Conservation (phyloP, 768 basidiomycete species). For the Tulasnella sp. region DNA sequence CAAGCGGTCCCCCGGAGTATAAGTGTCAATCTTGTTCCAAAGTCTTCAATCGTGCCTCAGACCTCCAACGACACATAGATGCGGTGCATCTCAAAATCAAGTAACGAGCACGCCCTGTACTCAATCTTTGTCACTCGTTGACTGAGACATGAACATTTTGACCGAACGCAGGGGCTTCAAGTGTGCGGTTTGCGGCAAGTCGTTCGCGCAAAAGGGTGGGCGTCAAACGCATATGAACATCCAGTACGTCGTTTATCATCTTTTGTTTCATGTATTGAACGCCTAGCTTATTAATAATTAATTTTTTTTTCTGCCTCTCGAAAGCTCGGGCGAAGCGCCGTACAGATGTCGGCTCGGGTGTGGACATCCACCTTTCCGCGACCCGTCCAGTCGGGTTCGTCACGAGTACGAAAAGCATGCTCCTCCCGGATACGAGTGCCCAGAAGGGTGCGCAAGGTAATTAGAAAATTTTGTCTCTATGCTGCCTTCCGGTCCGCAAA, state of each 20-base stretch:
- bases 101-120: background rate
- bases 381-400: background rate
- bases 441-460: background rate
- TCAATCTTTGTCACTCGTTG: background rate
- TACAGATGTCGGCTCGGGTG: background rate
- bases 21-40: background rate
- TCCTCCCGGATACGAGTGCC: background rate
- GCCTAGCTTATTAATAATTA: too few relatives aligned
- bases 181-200: background rate
- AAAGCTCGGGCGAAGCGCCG: background rate
- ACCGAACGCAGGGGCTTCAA: background rate
- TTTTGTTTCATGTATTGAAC: too few relatives aligned
- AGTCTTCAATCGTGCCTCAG: background rate
- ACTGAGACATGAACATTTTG: background rate
- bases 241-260: background rate
- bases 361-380: constrained; percentile 1
- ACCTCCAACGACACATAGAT: background rate
- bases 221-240: background rate
- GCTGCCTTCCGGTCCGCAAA: background rate
- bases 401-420: background rate
- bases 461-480: background rate
- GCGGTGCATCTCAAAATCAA: constrained; percentile 1
- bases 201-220: background rate
- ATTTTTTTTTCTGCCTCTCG: too few relatives aligned
- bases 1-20: background rate